Conservation (phyloP, 805 yeast genomes). For the Wickerhamomyces rabaulensis region DNA sequence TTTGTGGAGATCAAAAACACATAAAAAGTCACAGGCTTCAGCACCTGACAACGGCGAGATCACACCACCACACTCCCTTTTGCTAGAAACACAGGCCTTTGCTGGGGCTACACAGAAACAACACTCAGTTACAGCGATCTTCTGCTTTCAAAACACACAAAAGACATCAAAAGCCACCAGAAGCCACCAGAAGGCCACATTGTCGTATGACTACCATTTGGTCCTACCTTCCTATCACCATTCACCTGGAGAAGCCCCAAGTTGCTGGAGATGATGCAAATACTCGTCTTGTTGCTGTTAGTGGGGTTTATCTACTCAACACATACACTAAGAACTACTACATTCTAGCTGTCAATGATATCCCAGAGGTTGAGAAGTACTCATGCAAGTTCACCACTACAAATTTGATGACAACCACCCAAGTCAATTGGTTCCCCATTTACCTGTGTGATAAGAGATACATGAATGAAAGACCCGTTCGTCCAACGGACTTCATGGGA, state of each 20-base stretch:
- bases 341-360: slow-evolving; percentile 14
- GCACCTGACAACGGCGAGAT: not conserved
- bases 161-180: not conserved
- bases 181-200: not conserved
- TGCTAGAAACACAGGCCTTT: not conserved
- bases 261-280: slow-evolving; percentile 1
- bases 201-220: slow-evolving; percentile 9
- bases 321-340: slow-evolving; percentile 8
- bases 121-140: not conserved
- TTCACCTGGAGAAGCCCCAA: slow-evolving; percentile 13
- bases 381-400: slow-evolving; percentile 12
- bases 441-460: slow-evolving; percentile 3
- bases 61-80: not conserved
- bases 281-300: slow-evolving; percentile 10
- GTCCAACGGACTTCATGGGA: not conserved
- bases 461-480: slow-evolving; percentile 1
- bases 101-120: not conserved
- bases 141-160: not conserved
- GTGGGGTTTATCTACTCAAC: slow-evolving; percentile 20
- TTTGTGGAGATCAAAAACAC: not conserved
- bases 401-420: slow-evolving; percentile 8
- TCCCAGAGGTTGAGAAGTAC: slow-evolving; percentile 11
- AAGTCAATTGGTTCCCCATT: slow-evolving; percentile 16
- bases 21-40: not conserved
- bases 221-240: slow-evolving; percentile 22